These are phyloP conservation scores for Gynochthodes officinalis DNA, from an alignment of 257 asterid species.

Conservation along the genomic window DNA sequence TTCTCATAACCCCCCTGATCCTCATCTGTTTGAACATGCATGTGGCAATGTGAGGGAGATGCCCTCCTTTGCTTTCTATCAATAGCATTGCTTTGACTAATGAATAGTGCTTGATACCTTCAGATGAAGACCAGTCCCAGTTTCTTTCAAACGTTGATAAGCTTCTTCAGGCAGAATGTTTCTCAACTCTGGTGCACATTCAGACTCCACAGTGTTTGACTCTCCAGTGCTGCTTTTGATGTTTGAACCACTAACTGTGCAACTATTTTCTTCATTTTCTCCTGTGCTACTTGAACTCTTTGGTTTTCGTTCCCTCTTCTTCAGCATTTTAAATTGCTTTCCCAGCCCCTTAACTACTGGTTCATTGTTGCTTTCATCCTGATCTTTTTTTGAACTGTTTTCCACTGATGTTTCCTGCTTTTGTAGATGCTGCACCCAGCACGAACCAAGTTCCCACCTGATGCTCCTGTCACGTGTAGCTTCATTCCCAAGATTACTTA, in stretches of 20 bases:
- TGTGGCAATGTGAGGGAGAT: neutral
- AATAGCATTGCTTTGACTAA: neutral
- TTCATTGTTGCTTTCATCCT: conserved; percentile 57
- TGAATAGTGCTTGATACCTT: conserved; percentile 49
- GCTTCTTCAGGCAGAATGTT: conserved; percentile 69
- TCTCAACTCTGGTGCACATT: conserved; percentile 48
- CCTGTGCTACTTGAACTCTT: conserved; percentile 34
- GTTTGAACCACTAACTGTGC: conserved; percentile 32
- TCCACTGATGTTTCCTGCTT: conserved; percentile 66
- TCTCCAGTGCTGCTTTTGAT: conserved; percentile 43
- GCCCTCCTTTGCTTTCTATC: neutral
- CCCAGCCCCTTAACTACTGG: conserved; percentile 91
- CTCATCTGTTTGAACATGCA: neutral
- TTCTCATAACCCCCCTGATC: neutral
- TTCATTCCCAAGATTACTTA: conserved; percentile 44
- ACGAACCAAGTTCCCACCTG: conserved; percentile 99
- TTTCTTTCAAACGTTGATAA: conserved; percentile 63
- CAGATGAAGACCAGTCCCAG: conserved; percentile 71
- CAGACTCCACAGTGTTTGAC: conserved; percentile 29
- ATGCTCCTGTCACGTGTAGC: conserved; percentile 42
- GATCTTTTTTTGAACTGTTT: conserved; percentile 39
- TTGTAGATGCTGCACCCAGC: conserved; percentile 98
- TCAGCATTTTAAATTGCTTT: conserved; percentile 85
- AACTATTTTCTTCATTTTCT: conserved; percentile 40
- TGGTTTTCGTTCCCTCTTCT: conserved; percentile 62